A percentile compares a stretch with the other conserved stretches of the same genome.
phyloP scores from a whole-genome alignment of 805 yeast genomes.

The Ogataea minuta region DNA sequence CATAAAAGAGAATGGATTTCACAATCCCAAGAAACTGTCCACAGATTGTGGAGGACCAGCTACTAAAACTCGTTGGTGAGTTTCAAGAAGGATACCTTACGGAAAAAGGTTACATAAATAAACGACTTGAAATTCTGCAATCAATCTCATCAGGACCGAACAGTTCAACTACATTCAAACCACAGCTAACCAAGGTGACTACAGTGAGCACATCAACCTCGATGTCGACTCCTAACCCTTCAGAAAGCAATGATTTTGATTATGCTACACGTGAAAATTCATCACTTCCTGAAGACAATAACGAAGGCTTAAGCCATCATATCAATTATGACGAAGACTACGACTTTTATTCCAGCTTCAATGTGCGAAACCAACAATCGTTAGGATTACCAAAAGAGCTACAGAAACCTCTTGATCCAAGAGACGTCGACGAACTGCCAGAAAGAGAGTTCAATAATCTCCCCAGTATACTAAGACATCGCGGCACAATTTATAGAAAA shows the following conservation, averaged over 20 bases:
- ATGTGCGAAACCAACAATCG: neutral
- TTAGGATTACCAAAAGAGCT: constrained; percentile 33
- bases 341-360: constrained; percentile 5
- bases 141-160: constrained; percentile 15
- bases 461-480: constrained; percentile 66
- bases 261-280: constrained; percentile 8
- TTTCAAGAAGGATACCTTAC: constrained; percentile 70
- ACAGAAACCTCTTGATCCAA: constrained; percentile 64
- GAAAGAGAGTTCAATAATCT: constrained; percentile 56
- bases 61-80: constrained; percentile 46
- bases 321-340: constrained; percentile 16
- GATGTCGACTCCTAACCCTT: constrained; percentile 15
- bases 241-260: constrained; percentile 17
- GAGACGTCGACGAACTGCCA: constrained; percentile 40
- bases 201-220: constrained; percentile 17
- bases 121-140: constrained; percentile 44
- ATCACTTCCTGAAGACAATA: constrained; percentile 13
- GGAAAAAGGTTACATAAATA: constrained; percentile 66
- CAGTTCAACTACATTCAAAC: constrained; percentile 9
- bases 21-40: constrained; percentile 46
- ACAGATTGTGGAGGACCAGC: constrained; percentile 33
- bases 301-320: constrained; percentile 15
- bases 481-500: constrained; percentile 64
- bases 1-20: constrained; percentile 39
- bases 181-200: constrained; percentile 11